Evolutionary conservation across 129 eudicot species (phyloP), one percentile per base, ranked within the genome.

Genomic region (Pulicaria dysenterica): DNA sequence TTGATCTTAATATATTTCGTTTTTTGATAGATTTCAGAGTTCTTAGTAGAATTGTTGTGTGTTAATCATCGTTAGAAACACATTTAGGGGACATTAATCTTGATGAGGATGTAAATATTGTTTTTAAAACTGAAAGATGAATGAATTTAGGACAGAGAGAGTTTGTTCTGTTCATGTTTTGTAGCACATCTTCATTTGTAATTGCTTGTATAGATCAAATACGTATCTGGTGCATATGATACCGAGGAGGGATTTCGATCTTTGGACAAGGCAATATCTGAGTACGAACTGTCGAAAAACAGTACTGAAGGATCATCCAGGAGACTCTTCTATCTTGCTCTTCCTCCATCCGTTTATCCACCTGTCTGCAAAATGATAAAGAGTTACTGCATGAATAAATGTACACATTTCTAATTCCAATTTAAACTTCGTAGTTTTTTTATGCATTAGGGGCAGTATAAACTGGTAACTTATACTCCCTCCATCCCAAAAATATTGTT

Each of bases 291-390:
- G 45, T 82, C 89, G 5, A 85, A 54, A 69, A 86, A 86, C 42
- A 81, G 77, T 47, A 63, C 67, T 8, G 88, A 84, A 75, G 96
- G 93, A 86, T 80, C 92, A 42, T 83, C 99, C 3, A 73, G 97
- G 10, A 90, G 99, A 72, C 97, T 95, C 46, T 95, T 95, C 82
- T 95, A 95, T 78, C 89, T 95, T 49, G 97, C 97, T 56, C 99
- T 95, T 78, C 99, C 99, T 63, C 99, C 99, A 62, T 91, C 99
- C 57, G 97, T 95, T n/a, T 95, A 95, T 85, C 97, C 99, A 59
- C 64, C 95, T 50, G 97, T 95, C 86, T 88, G 96, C 92, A 95
- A 77, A 71, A 91, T 90, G 97, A 95, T 95, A 58, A 91, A 72
- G 79, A 74, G 62, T 58, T 81, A 82, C 66, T 84, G 91, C 86